These are phyloP conservation scores for Globisporangium heterothallicum DNA, from an alignment of 352 stramenopile species.

Conservation along the genomic window DNA sequence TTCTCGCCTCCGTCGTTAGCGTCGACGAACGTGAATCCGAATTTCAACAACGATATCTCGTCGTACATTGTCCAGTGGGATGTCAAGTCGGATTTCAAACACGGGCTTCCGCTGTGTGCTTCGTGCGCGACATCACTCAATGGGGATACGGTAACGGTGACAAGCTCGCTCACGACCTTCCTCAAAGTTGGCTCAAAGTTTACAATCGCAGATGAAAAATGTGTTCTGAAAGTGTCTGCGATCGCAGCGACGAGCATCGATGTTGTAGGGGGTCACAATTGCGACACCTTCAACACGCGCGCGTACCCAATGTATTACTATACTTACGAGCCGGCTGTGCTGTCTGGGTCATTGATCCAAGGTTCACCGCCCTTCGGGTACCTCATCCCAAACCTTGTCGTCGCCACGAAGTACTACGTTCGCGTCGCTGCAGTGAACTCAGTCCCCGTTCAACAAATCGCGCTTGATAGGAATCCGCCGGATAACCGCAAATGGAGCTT, in stretches of 20 bases:
- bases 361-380: constrained; percentile 81
- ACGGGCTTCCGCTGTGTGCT: constrained; percentile 44
- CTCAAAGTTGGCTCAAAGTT: constrained; percentile 33
- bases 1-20: constrained; percentile 76
- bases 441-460: constrained; percentile 82
- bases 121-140: constrained; percentile 42
- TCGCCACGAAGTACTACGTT: constrained; percentile 85
- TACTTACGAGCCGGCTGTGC: constrained; percentile 35
- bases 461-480: constrained; percentile 63
- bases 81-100: constrained; percentile 53
- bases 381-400: constrained; percentile 63
- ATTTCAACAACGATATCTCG: constrained; percentile 82
- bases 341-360: constrained; percentile 54
- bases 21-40: constrained; percentile 45
- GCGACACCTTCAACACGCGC: constrained; percentile 38
- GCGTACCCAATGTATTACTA: constrained; percentile 60
- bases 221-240: constrained; percentile 31
- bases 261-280: constrained; percentile 29
- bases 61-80: constrained; percentile 91
- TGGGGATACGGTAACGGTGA: constrained; percentile 28
- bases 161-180: constrained; percentile 23
- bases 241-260: constrained; percentile 18
- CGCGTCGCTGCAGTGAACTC: constrained; percentile 89
- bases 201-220: constrained; percentile 48
- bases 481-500: constrained; percentile 93